A percentile compares a stretch with the other conserved stretches of the same genome.
phyloP scores from a whole-genome alignment of 352 stramenopile species.

The Peronospora destructor region DNA sequence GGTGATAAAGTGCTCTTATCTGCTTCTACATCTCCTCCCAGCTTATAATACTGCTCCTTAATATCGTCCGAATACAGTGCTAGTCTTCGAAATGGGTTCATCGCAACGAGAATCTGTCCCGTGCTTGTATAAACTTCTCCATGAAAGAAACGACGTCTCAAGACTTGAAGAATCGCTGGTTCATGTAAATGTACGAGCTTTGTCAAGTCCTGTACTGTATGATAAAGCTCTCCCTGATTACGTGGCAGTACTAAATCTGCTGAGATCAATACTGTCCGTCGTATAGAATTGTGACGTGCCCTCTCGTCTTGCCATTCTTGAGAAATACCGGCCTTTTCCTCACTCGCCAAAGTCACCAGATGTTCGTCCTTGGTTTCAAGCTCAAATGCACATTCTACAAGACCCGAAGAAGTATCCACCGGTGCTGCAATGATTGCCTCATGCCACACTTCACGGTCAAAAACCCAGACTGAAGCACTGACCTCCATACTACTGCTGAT shows the following conservation, averaged over 20 bases:
- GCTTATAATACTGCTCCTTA: constrained; percentile 65
- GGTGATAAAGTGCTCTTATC: constrained; percentile 55
- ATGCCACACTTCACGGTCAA: constrained; percentile 62
- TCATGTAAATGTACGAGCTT: constrained; percentile 89
- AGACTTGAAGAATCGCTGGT: constrained; percentile 84
- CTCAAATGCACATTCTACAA: constrained; percentile 52
- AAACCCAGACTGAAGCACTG: constrained; percentile 68
- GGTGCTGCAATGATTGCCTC: constrained; percentile 51
- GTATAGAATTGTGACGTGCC: constrained; percentile 38
- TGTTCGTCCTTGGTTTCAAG: constrained; percentile 31
- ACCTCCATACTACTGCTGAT: too few relatives aligned
- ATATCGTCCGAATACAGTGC: constrained; percentile 60
- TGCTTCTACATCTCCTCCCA: constrained; percentile 44
- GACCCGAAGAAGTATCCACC: constrained; percentile 33
- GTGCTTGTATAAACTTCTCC: constrained; percentile 87
- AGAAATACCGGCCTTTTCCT: neutral
- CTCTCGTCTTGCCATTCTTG: constrained; percentile 40
- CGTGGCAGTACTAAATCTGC: constrained; percentile 47
- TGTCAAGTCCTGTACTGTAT: constrained; percentile 82
- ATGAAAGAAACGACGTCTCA: constrained; percentile 74
- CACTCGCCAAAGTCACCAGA: constrained; percentile 5
- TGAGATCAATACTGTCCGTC: constrained; percentile 30
- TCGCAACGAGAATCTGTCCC: constrained; percentile 75
- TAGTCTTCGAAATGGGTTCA: constrained; percentile 78
- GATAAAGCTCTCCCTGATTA: constrained; percentile 50